These are phyloP conservation scores for Capsicum baccatum DNA, from an alignment of 257 asterid species.

Conservation along the genomic window DNA sequence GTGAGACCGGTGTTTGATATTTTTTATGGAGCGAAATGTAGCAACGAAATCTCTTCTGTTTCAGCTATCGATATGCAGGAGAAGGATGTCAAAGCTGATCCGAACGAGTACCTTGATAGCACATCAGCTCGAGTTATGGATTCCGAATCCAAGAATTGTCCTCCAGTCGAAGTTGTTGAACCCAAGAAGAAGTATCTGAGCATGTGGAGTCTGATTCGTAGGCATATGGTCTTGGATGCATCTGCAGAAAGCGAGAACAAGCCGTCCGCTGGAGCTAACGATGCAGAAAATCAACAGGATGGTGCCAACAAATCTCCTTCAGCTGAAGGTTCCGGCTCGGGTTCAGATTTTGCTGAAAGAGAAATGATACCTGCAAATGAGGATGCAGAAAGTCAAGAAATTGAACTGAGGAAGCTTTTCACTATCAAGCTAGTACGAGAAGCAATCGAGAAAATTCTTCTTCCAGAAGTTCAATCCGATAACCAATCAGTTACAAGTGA, in stretches of 20 bases:
- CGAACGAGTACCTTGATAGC: conserved; percentile 20
- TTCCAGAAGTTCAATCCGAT: conserved; percentile 90
- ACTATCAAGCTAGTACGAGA: conserved; percentile 91
- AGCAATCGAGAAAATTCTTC: conserved; percentile 96
- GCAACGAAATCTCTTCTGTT: conserved; percentile 36
- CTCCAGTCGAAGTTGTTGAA: conserved; percentile 24
- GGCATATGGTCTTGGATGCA: conserved; percentile 42
- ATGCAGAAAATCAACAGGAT: conserved; percentile 37
- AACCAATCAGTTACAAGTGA: conserved; percentile 68
- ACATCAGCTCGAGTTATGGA: conserved; percentile 37
- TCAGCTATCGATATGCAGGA: conserved; percentile 35
- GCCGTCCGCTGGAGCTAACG: not conserved
- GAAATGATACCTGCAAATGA: conserved; percentile 34
- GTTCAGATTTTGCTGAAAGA: conserved; percentile 36
- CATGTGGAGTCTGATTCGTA: conserved; percentile 53
- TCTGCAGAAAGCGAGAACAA: conserved; percentile 36
- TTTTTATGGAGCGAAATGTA: conserved; percentile 40
- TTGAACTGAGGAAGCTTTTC: conserved; percentile 65
- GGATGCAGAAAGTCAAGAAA: conserved; percentile 60
- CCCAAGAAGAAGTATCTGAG: conserved; percentile 38
- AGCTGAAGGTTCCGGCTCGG: conserved; percentile 30
- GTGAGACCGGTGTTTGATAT: conserved; percentile 26
- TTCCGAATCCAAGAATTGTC: conserved; percentile 27
- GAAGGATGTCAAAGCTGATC: conserved; percentile 38
- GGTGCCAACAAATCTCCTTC: conserved; percentile 33